Evolutionary conservation across 148 eudicot genomes (phyloP).

Genomic region (Rhododendron ferrugineum): DNA sequence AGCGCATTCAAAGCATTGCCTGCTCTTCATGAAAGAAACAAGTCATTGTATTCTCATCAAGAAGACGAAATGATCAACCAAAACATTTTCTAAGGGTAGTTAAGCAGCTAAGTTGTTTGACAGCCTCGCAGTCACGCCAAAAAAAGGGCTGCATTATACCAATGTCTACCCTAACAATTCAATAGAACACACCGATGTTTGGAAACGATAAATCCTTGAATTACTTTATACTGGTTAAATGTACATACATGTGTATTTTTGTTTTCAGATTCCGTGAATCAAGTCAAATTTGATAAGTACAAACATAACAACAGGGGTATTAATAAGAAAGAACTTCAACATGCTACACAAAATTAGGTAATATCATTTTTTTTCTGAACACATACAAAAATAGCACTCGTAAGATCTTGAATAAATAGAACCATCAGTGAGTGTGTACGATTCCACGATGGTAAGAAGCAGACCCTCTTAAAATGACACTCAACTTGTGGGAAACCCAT

Average conservation of each 20-base stretch:
- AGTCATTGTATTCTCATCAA: constrained; percentile 11
- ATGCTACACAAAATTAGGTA: no score
- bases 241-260: not conserved
- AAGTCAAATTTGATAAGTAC: not conserved
- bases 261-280: not conserved
- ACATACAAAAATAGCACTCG: not conserved
- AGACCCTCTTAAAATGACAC: not conserved
- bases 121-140: not conserved
- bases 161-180: not conserved
- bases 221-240: not conserved
- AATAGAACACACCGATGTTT: not conserved
- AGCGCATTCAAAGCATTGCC: constrained; percentile 75
- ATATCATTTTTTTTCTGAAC: not conserved
- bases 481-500: no score
- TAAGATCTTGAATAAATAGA: not conserved
- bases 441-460: not conserved
- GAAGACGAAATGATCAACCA: constrained; percentile 4
- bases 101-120: not conserved
- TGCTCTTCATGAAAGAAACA: constrained; percentile 26
- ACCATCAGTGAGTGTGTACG: no score
- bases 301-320: not conserved
- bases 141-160: not conserved
- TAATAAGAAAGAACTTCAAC: not conserved
- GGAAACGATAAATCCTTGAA: not conserved
- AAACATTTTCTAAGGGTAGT: not conserved